phyloP scores from a whole-genome alignment of 1,284 basidiomycete species.

The Trichosporon sp. region DNA sequence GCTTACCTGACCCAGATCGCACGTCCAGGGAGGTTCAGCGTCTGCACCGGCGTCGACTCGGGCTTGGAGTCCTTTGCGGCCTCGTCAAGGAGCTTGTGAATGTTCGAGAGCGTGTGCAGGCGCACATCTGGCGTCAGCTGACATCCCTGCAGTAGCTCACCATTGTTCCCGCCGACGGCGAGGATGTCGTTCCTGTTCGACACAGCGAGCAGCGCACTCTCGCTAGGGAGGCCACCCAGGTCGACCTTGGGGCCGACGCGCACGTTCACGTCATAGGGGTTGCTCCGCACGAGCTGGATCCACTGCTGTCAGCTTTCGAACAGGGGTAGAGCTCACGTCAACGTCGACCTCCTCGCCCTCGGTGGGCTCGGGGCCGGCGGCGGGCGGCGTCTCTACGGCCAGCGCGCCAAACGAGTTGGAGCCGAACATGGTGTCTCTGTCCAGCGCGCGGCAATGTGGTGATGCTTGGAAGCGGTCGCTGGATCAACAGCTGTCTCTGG shows the following conservation, averaged over 20 bases:
- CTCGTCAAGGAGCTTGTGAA: conserved; percentile 33
- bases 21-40: conserved; percentile 33
- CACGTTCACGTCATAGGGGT: conserved; percentile 45
- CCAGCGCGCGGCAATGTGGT: conserved; percentile 1
- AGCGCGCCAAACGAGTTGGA: conserved; percentile 38
- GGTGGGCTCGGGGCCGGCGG: conserved; percentile 23
- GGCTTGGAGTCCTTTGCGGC: conserved; percentile 33
- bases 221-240: conserved; percentile 39
- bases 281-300: conserved; percentile 47
- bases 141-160: not conserved
- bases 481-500: not conserved
- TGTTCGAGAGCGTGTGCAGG: conserved; percentile 36
- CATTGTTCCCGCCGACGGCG: conserved; percentile 44
- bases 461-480: not conserved
- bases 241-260: conserved; percentile 40
- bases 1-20: conserved; percentile 46
- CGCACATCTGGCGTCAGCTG: conserved; percentile 30
- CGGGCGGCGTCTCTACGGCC: conserved; percentile 27
- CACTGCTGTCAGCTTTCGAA: conserved; percentile 33
- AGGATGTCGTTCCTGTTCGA: conserved; percentile 45
- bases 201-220: conserved; percentile 49
- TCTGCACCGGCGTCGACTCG: conserved; percentile 23
- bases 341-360: conserved; percentile 45
- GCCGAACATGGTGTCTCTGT: conserved; percentile 24
- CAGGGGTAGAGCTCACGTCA: conserved; percentile 33